Conservation (phyloP, 257 asterid species). For the Echites panduratus region DNA sequence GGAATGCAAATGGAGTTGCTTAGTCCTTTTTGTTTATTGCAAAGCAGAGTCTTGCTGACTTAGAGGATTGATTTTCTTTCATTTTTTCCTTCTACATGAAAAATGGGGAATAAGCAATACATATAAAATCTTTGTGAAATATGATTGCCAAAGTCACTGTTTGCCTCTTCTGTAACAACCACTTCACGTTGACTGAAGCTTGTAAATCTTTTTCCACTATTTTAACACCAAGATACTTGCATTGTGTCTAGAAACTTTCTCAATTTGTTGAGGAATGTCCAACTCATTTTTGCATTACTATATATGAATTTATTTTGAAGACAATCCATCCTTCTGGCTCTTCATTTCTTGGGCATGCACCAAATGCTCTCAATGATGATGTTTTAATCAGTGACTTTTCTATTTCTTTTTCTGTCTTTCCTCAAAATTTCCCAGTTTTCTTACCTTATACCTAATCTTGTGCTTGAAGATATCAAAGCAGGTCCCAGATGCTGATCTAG, state of each 20-base stretch:
- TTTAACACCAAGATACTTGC: background rate
- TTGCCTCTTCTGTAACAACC: background rate
- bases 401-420: background rate
- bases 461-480: slow-evolving; percentile 46
- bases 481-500: slow-evolving; percentile 39
- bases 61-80: background rate
- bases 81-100: background rate
- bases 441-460: background rate
- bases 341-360: background rate
- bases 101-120: background rate
- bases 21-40: background rate
- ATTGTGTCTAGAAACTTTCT: background rate
- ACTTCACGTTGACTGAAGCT: slow-evolving; percentile 1
- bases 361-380: background rate
- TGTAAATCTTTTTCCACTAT: background rate
- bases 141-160: background rate
- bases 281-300: background rate
- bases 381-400: background rate
- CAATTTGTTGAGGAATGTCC: background rate
- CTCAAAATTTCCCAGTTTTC: background rate
- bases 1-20: background rate
- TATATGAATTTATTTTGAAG: background rate
- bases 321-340: background rate
- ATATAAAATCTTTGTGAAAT: background rate
- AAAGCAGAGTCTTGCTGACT: background rate